Evolutionary conservation across 2,329 filamentous ascomycete species (phyloP), one percentile per base, ranked within the genome.

Genomic region (Beauveria bassiana): DNA sequence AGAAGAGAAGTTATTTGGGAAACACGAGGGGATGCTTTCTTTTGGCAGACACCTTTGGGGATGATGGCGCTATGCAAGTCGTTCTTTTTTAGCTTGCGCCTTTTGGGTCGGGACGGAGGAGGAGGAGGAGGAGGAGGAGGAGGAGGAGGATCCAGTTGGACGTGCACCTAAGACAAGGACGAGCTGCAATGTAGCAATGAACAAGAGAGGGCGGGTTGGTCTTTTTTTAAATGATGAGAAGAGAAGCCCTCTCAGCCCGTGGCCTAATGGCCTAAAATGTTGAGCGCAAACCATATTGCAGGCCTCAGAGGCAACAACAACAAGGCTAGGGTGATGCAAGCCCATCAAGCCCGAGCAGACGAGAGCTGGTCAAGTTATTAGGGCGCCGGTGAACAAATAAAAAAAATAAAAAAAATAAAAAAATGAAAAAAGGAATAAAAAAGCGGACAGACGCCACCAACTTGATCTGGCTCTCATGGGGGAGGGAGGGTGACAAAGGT

Each of bases 1-100:
- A 47, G 45, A 53, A 42, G 60, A 62, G 47, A 53, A 20, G 42
- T 38, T 38, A 24, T 24, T 34, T 52, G 51, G 59, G 50, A 46
- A 54, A 57, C 46, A 45, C 52, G 52, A 57, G 38, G 54, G 60
- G 54, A 58, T 62, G 60, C 49, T 62, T 62, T 58, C 60, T 62
- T 62, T 62, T 62, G 45, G 54, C 60, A 40, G 46, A 34, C 5
- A 10, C 24, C n/a, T 42, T 34, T 8, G 26, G 26, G 26, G 31
- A 53, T 22, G 60, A 62, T 61, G 60, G 60, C 52, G 60, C 53
- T 58, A 57, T 62, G 60, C 60, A 62, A 58, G 60, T 57, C 24
- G 51, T 47, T 54, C 34, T 61, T 26, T 26, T 24, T 47, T 49
- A 45, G 57, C 43, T 47, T 55, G 59, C 51, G 28, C 43, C 31